phyloP scores from a whole-genome alignment of 2,329 filamentous ascomycete genomes.

The Hypoxylon sp. region DNA sequence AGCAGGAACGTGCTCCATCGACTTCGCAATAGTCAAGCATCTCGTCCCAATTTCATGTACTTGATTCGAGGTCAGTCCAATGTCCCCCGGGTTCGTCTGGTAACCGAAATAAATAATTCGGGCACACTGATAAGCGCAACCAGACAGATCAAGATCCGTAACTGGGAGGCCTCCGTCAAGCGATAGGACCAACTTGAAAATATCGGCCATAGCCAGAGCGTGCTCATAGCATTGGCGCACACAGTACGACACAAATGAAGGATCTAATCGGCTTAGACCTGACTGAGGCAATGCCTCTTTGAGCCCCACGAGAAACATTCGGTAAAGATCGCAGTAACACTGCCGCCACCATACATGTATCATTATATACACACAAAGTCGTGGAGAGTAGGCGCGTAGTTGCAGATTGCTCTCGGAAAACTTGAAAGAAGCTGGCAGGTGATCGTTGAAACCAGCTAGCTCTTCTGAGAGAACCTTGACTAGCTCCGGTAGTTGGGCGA shows the following conservation, averaged over 20 bases:
- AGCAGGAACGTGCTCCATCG: conserved; percentile 66
- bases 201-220: conserved; percentile 68
- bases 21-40: conserved; percentile 66
- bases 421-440: conserved; percentile 69
- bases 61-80: conserved; percentile 61
- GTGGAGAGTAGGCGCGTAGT: conserved; percentile 69
- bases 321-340: conserved; percentile 71
- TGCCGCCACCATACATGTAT: conserved; percentile 73
- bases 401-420: conserved; percentile 71
- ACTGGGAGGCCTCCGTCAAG: conserved; percentile 66
- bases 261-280: conserved; percentile 63
- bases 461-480: conserved; percentile 64
- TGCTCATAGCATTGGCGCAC: conserved; percentile 68
- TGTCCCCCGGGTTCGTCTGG: conserved; percentile 61
- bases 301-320: conserved; percentile 66
- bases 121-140: conserved; percentile 70
- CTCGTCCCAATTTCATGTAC: conserved; percentile 66
- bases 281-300: conserved; percentile 65
- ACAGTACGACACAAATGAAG: conserved; percentile 65
- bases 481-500: conserved; percentile 62
- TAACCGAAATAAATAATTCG: conserved; percentile 67
- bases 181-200: conserved; percentile 67
- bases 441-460: conserved; percentile 66
- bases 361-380: conserved; percentile 71
- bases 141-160: conserved; percentile 68